A percentile compares a stretch with the other conserved stretches of the same genome.
Conservation (phyloP, 75 land plant species). For the Selaginella tamariscina region DNA sequence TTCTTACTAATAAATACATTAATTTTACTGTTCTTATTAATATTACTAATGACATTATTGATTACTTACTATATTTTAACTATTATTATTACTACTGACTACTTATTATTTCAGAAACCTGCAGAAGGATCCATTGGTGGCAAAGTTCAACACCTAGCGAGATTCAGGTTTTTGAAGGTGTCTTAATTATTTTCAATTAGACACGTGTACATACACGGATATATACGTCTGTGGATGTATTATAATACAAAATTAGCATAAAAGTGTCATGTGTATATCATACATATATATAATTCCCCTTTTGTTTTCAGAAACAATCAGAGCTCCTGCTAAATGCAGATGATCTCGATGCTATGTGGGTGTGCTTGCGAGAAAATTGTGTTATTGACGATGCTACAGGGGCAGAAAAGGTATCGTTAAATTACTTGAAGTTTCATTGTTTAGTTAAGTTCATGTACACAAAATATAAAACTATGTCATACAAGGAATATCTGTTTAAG, state of each 20-base stretch:
- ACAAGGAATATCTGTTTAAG: no score
- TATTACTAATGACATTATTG: conserved; percentile 2
- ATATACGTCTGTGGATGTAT: background rate
- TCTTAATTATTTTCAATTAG: background rate
- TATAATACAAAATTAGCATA: background rate
- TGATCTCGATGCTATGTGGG: conserved; percentile 97
- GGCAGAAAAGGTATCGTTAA: conserved; percentile 70
- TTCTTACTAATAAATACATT: no score
- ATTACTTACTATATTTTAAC: background rate
- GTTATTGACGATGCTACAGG: conserved; percentile 86
- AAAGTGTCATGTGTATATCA: conserved; percentile 13
- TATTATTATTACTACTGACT: background rate
- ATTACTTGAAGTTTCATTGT: background rate
- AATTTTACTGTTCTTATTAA: background rate
- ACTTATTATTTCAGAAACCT: conserved; percentile 55
- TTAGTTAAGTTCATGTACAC: background rate
- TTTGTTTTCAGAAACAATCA: conserved; percentile 69
- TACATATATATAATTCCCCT: no score
- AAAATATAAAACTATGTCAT: no score
- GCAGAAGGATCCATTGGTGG: conserved; percentile 81
- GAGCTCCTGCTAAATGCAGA: conserved; percentile 93
- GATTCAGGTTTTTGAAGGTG: conserved; percentile 85
- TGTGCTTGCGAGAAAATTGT: conserved; percentile 88
- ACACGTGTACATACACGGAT: background rate
- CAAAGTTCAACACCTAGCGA: conserved; percentile 81